Conservation (phyloP, 2,329 filamentous ascomycete species). For the Penicillium paneum region DNA sequence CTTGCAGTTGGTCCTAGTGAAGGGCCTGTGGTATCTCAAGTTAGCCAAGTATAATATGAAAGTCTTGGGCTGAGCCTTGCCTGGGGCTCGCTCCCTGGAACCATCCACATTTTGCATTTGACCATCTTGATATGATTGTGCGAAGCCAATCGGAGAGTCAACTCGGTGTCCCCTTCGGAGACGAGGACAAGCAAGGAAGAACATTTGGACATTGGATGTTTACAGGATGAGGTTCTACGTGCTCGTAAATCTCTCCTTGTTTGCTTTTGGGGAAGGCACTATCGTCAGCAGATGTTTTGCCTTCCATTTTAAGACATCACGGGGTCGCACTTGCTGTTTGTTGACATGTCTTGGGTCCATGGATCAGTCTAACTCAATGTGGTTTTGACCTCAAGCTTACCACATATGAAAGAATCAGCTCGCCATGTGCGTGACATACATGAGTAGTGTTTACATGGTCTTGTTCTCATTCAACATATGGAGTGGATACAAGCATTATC, state of each 20-base stretch:
- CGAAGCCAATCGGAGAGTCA: constrained; percentile 14
- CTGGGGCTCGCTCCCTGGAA: constrained; percentile 7
- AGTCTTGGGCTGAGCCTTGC: constrained; percentile 7
- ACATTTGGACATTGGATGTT: constrained; percentile 13
- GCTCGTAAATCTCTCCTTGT: not conserved
- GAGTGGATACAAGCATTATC: no score
- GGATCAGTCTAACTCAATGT: no score
- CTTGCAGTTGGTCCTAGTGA: constrained; percentile 8
- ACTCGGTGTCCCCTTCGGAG: constrained; percentile 20
- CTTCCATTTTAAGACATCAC: not conserved
- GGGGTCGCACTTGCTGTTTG: not conserved
- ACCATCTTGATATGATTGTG: constrained; percentile 11
- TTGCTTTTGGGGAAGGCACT: not conserved
- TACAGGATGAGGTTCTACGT: not conserved
- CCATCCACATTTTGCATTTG: not conserved
- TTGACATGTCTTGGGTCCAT: not conserved
- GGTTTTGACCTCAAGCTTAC: no score
- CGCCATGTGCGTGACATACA: no score
- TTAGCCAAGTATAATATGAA: not conserved
- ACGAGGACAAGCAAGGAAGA: constrained; percentile 27
- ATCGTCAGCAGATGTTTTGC: not conserved
- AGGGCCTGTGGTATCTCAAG: not conserved
- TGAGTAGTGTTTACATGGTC: no score
- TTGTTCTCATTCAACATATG: no score
- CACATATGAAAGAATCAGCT: no score